Conservation (phyloP, 768 basidiomycete genomes). For the Rossbeevera mucosa region DNA sequence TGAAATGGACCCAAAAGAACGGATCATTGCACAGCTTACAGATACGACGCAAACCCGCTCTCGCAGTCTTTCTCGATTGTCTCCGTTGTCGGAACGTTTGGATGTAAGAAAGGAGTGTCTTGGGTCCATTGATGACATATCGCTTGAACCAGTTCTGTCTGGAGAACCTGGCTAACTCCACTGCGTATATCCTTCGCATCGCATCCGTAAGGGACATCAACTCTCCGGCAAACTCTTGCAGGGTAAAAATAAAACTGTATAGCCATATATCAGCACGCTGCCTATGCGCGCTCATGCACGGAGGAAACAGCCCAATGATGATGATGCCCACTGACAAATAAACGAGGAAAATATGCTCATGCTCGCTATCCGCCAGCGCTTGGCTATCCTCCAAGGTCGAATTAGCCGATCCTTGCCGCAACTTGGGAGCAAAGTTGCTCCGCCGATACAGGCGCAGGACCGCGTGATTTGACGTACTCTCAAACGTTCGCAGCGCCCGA, state of each 20-base stretch:
- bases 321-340: conserved; percentile 91
- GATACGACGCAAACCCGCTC: conserved; percentile 33
- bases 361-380: conserved; percentile 46
- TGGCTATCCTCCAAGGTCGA: conserved; percentile 30
- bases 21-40: conserved; percentile 33
- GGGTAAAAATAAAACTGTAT: conserved; percentile 86
- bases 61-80: conserved; percentile 11
- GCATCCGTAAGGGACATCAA: conserved; percentile 77
- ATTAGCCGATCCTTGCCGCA: conserved; percentile 9
- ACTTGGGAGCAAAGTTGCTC: conserved; percentile 33
- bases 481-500: conserved; percentile 66
- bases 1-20: not conserved
- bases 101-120: conserved; percentile 20
- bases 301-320: not conserved
- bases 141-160: conserved; percentile 39
- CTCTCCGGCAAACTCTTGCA: conserved; percentile 91
- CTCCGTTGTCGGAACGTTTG: conserved; percentile 12
- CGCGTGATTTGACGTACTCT: conserved; percentile 80
- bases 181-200: conserved; percentile 71
- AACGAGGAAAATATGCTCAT: conserved; percentile 82
- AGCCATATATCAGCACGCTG: conserved; percentile 8
- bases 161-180: conserved; percentile 47
- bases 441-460: conserved; percentile 69
- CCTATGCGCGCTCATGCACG: not conserved
- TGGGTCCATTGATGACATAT: conserved; percentile 27